These are phyloP conservation scores for Tolypocladium ophioglossoides DNA, from an alignment of 2,329 filamentous ascomycete species.

Conservation along the genomic window DNA sequence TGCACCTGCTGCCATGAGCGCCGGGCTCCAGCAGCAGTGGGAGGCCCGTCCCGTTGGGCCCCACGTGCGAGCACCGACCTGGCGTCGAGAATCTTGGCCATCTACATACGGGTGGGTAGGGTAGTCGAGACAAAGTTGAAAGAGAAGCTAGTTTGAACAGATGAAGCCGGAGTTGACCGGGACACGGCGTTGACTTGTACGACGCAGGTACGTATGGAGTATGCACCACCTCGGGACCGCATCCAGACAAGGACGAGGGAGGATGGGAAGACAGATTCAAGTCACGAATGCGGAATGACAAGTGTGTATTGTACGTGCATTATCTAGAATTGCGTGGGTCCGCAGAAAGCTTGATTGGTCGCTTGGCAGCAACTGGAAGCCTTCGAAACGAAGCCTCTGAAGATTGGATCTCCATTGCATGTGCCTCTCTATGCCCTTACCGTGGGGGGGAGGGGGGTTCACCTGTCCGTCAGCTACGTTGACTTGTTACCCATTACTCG, in stretches of 20 bases:
- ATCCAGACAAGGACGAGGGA: not conserved
- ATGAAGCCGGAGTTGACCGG: not conserved
- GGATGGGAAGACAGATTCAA: not conserved
- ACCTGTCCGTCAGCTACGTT: not conserved
- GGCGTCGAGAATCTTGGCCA: not conserved
- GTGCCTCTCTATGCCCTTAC: not conserved
- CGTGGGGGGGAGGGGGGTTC: no score
- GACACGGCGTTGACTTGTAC: not conserved
- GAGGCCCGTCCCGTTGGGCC: not conserved
- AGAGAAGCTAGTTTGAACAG: no score
- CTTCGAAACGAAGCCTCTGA: not conserved
- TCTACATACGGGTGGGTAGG: no score
- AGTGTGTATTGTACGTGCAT: not conserved
- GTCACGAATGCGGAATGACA: not conserved
- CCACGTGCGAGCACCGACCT: not conserved
- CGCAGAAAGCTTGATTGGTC: not conserved
- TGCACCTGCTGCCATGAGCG: not conserved
- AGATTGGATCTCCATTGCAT: not conserved
- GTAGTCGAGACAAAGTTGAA: not conserved
- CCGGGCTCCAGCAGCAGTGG: no score
- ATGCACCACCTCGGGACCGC: not conserved
- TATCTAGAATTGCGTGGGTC: not conserved
- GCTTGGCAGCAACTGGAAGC: not conserved
- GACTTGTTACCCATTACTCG: not conserved
- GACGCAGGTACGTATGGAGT: not conserved